Percentiles rank a stretch among this genome's conserved stretches.
Conservation (phyloP, 305 asterid genomes). For the Solanum aculeatissimum region DNA sequence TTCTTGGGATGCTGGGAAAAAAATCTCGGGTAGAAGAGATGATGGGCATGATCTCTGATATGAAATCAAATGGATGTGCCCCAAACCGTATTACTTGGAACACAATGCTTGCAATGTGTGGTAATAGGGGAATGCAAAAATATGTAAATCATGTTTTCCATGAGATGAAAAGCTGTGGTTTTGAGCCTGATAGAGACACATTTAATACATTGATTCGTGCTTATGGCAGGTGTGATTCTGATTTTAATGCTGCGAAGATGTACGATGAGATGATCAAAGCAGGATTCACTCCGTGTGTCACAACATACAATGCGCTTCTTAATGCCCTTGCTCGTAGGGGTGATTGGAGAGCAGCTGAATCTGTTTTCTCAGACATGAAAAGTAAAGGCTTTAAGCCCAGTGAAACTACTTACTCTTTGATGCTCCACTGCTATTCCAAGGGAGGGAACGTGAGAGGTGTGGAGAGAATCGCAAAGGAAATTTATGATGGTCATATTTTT, state of each 20-base stretch:
- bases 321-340: constrained; percentile 82
- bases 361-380: constrained; percentile 54
- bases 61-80: constrained; percentile 68
- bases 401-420: constrained; percentile 66
- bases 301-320: constrained; percentile 79
- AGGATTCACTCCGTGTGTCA: constrained; percentile 71
- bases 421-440: constrained; percentile 81
- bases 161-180: constrained; percentile 85
- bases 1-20: constrained; percentile 85
- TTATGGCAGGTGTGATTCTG: constrained; percentile 77
- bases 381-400: constrained; percentile 75
- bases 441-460: constrained; percentile 71
- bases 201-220: constrained; percentile 83
- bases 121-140: constrained; percentile 68
- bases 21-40: constrained; percentile 63
- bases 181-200: constrained; percentile 84
- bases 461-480: constrained; percentile 63
- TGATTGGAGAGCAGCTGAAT: constrained; percentile 72
- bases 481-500: constrained; percentile 66
- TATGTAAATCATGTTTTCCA: constrained; percentile 56
- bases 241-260: constrained; percentile 58
- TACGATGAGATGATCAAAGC: constrained; percentile 73
- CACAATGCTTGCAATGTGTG: constrained; percentile 77
- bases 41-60: constrained; percentile 62
- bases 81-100: constrained; percentile 91